Percentiles rank a stretch among this genome's conserved stretches.
Conservation (phyloP, 2,329 filamentous ascomycete species). For the Escovopsis sp. region DNA sequence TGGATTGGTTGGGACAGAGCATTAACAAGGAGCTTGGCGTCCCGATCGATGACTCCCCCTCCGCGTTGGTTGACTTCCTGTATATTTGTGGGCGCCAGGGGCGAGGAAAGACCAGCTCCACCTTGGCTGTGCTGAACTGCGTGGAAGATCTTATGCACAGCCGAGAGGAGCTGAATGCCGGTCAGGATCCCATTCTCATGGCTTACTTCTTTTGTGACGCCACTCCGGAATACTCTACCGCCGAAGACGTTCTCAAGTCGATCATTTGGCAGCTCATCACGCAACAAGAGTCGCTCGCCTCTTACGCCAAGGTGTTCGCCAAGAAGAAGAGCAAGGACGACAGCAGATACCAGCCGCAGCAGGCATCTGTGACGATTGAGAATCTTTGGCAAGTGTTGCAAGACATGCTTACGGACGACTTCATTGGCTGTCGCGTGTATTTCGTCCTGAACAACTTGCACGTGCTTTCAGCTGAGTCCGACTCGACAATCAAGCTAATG, state of each 20-base stretch:
- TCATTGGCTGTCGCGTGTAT: conserved; percentile 14
- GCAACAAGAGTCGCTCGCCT: conserved; percentile 17
- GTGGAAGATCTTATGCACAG: conserved; percentile 15
- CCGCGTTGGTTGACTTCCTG: conserved; percentile 18
- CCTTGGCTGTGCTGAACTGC: conserved; percentile 21
- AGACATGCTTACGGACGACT: conserved; percentile 24
- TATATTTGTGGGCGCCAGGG: conserved; percentile 27
- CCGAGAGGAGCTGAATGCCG: conserved; percentile 7
- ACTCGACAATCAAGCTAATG: conserved; percentile 19
- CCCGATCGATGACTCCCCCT: neutral
- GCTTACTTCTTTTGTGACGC: conserved; percentile 28
- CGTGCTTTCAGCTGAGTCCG: conserved; percentile 17
- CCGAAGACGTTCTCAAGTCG: conserved; percentile 26
- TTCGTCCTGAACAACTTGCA: conserved; percentile 27
- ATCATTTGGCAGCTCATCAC: conserved; percentile 22
- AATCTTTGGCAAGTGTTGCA: conserved; percentile 26
- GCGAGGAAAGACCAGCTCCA: conserved; percentile 25
- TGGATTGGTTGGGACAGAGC: conserved; percentile 19
- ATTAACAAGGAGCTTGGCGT: conserved; percentile 1
- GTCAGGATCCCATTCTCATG: conserved; percentile 15
- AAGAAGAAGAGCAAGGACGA: conserved; percentile 15
- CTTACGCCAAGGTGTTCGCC: conserved; percentile 20
- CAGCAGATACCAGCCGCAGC: conserved; percentile 1
- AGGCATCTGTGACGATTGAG: conserved; percentile 19
- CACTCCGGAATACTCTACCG: conserved; percentile 20